These are phyloP conservation scores for Aspergillus sparsus DNA, from an alignment of 495 filamentous ascomycete genomes.

Conservation along the genomic window DNA sequence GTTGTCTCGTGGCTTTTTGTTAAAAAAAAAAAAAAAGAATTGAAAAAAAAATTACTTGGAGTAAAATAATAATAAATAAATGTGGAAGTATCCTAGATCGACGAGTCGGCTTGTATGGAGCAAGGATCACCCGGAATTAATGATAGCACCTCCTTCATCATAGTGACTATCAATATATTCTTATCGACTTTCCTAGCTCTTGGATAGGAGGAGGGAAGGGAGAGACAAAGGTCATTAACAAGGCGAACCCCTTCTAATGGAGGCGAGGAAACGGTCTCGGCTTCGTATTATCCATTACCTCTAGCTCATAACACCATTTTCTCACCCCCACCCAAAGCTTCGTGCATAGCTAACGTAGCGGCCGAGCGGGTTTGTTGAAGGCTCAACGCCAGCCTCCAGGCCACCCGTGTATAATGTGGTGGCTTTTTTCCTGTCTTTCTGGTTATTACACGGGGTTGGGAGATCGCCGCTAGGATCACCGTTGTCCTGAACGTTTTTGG, in stretches of 20 bases:
- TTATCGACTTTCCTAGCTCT: no score
- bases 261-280: constrained; percentile 15
- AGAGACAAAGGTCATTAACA: no score
- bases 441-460: constrained; percentile 24
- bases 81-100: neutral
- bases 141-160: neutral
- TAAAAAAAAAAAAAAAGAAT: no score
- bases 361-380: constrained; percentile 5
- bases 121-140: neutral
- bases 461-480: constrained; percentile 47
- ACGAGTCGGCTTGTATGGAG: neutral
- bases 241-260: no score
- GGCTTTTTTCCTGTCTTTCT: constrained; percentile 8
- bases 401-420: constrained; percentile 14
- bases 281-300: constrained; percentile 20
- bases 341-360: constrained; percentile 19
- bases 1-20: neutral
- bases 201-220: no score
- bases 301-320: constrained; percentile 14
- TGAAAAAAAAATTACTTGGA: no score
- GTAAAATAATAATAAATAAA: neutral
- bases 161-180: neutral
- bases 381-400: constrained; percentile 4
- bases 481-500: constrained; percentile 21
- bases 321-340: constrained; percentile 24